Conservation (phyloP, 768 basidiomycete species). For the Fomitopsis pulvina region DNA sequence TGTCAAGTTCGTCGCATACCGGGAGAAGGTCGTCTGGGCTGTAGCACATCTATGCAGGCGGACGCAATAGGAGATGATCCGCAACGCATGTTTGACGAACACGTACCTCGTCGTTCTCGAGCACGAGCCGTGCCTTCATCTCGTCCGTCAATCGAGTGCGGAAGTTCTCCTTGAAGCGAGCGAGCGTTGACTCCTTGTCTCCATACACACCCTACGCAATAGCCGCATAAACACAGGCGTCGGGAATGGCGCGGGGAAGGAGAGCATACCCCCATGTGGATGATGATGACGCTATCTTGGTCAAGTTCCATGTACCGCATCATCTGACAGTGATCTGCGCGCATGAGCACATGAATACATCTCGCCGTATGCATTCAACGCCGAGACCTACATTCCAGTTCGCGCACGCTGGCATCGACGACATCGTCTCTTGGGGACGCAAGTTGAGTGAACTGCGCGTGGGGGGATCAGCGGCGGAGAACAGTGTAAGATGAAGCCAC, state of each 20-base stretch:
- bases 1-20: constrained; percentile 73
- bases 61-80: neutral
- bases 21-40: constrained; percentile 85
- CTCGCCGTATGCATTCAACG: neutral
- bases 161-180: constrained; percentile 69
- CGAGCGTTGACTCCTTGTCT: constrained; percentile 67
- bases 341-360: neutral
- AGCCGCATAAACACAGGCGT: neutral
- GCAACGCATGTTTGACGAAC: neutral
- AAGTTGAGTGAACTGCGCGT: constrained; percentile 69
- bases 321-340: constrained; percentile 73
- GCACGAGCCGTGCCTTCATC: constrained; percentile 67
- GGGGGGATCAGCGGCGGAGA: neutral
- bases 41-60: constrained; percentile 63
- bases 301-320: constrained; percentile 79
- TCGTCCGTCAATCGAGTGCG: constrained; percentile 47
- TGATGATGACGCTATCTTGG: constrained; percentile 81
- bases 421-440: constrained; percentile 76
- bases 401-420: constrained; percentile 67
- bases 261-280: constrained; percentile 57
- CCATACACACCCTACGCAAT: constrained; percentile 61
- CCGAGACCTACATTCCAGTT: constrained; percentile 48
- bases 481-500: constrained; percentile 29
- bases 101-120: constrained; percentile 91
- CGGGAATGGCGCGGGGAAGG: neutral